Evolutionary conservation across 2,329 filamentous ascomycete genomes (phyloP).

Genomic region (Thyridium curvatum): DNA sequence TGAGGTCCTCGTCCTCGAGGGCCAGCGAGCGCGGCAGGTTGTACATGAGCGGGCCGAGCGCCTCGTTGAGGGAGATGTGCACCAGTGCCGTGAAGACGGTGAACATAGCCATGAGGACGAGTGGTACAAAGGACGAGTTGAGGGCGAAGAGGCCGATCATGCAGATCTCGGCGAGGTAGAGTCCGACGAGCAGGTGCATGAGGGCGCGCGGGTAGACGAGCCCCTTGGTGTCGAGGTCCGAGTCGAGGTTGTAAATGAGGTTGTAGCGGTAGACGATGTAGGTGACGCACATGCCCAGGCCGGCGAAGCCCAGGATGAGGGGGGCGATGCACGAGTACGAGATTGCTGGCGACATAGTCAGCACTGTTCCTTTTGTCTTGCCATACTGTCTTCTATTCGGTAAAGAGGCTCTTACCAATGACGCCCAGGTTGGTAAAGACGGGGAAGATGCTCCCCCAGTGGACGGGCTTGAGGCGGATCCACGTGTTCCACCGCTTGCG

Average conservation of each 20-base stretch:
- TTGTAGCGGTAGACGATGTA: conserved; percentile 86
- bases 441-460: conserved; percentile 73
- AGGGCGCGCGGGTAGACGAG: conserved; percentile 82
- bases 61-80: conserved; percentile 64
- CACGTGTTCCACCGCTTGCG: conserved; percentile 72
- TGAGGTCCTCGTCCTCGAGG: conserved; percentile 18
- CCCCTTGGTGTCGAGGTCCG: conserved; percentile 79
- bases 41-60: conserved; percentile 65
- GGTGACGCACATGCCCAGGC: conserved; percentile 69
- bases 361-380: too few relatives aligned
- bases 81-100: conserved; percentile 71
- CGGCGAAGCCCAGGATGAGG: conserved; percentile 73
- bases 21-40: conserved; percentile 64
- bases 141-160: conserved; percentile 77
- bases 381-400: too few relatives aligned
- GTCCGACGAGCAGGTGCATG: conserved; percentile 75
- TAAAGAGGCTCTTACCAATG: conserved; percentile 47
- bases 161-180: conserved; percentile 75
- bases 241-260: conserved; percentile 73
- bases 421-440: conserved; percentile 69
- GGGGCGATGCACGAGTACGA: conserved; percentile 82
- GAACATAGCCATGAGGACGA: conserved; percentile 70
- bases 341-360: conserved; percentile 40
- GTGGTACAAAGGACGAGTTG: conserved; percentile 58
- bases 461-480: conserved; percentile 59